Conservation (phyloP, 495 filamentous ascomycete genomes). For the Penicillium verhagenii region DNA sequence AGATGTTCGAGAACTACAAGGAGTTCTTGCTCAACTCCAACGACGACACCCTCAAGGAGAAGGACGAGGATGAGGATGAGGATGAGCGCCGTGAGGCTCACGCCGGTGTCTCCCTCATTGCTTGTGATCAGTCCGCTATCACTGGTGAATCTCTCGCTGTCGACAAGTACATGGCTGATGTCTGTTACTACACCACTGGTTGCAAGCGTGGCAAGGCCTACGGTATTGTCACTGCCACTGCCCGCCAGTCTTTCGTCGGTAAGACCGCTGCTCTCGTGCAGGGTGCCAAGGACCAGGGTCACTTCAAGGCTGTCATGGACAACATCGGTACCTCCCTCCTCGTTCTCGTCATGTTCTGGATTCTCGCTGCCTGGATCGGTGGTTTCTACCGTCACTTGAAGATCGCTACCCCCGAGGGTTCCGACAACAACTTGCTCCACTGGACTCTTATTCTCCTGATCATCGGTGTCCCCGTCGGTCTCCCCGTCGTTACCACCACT, state of each 20-base stretch:
- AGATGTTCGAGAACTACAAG: conserved; percentile 70
- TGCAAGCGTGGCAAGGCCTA: conserved; percentile 78
- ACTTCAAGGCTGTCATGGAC: conserved; percentile 85
- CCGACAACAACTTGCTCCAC: conserved; percentile 57
- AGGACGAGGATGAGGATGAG: conserved; percentile 58
- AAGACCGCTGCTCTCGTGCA: conserved; percentile 69
- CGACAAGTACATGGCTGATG: conserved; percentile 74
- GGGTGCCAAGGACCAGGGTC: conserved; percentile 68
- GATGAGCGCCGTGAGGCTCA: conserved; percentile 58
- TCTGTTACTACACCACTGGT: conserved; percentile 72
- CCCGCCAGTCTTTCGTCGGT: conserved; percentile 69
- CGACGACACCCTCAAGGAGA: conserved; percentile 63
- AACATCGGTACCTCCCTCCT: conserved; percentile 71
- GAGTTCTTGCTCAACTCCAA: conserved; percentile 58
- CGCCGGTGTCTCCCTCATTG: conserved; percentile 62
- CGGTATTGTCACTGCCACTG: conserved; percentile 61
- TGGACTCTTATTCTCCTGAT: conserved; percentile 69
- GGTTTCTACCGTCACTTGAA: conserved; percentile 71
- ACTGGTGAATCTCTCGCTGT: conserved; percentile 76
- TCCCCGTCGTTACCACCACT: conserved; percentile 72
- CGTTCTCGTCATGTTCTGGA: conserved; percentile 71
- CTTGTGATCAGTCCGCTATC: conserved; percentile 72
- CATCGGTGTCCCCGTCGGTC: conserved; percentile 74
- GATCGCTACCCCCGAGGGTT: conserved; percentile 60
- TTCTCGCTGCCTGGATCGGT: conserved; percentile 70